A percentile compares a stretch with the other conserved stretches of the same genome.
These are phyloP conservation scores for Tolypocladium endophyticum DNA, from an alignment of 2,329 filamentous ascomycete genomes.

Conservation along the genomic window DNA sequence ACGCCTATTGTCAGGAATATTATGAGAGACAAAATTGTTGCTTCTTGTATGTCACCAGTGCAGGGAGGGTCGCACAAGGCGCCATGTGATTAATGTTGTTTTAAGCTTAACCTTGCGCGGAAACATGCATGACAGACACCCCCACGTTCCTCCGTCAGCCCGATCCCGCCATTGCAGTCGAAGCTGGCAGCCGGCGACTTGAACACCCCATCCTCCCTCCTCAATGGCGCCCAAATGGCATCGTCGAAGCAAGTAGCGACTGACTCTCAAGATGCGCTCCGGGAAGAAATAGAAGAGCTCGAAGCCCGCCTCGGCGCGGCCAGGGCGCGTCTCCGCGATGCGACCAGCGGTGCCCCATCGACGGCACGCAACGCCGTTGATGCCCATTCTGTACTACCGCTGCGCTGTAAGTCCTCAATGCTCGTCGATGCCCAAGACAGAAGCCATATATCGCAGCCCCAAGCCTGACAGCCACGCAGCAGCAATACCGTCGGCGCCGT, in stretches of 20 bases:
- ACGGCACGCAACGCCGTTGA: neutral
- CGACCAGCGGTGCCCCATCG: neutral
- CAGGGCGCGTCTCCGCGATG: conserved; percentile 27
- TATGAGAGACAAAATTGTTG: neutral
- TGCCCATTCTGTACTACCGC: neutral
- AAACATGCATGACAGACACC: neutral
- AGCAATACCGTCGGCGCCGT: conserved; percentile 4
- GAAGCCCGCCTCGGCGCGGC: conserved; percentile 40
- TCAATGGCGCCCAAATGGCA: conserved; percentile 8
- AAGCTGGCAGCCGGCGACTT: neutral
- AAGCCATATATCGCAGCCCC: neutral
- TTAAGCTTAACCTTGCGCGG: neutral
- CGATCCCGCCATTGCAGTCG: neutral
- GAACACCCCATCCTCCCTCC: neutral
- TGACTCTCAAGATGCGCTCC: conserved; percentile 18
- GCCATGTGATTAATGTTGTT: neutral
- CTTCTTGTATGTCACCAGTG: neutral
- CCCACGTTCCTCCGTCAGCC: neutral
- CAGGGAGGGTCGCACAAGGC: neutral
- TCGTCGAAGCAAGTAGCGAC: conserved; percentile 12
- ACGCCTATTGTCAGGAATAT: neutral
- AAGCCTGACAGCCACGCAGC: neutral
- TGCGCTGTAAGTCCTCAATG: neutral
- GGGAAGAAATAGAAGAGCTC: conserved; percentile 48
- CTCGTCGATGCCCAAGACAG: neutral